Base-by-base conservation (phyloP, 1,284 basidiomycete genomes). In the Ceratobasidium papillatum region DNA sequence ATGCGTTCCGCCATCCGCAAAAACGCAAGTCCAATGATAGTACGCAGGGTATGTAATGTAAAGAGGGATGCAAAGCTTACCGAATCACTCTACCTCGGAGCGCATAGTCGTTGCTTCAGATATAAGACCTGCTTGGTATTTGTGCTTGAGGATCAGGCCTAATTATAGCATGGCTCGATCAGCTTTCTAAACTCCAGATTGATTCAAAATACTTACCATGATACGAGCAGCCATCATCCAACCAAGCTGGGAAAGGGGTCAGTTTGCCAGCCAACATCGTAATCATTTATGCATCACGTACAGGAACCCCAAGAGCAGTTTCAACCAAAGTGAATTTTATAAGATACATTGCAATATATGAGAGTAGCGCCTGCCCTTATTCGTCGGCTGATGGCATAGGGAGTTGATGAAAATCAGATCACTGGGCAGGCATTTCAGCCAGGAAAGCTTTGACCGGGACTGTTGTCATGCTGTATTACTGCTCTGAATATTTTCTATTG, bases 171-270 rank as follows among this genome's bases (percentile, higher is more conserved):
- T 38, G 54, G 19, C 17, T 74, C 58, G 41, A 36, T 17, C 82
- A 79, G 71, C 84, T 85, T 84, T 54, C 89, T 86, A 34, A 87
- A 83, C 4, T 89, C 87, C n/a, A 27, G 43, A 1, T 49, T 87
- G 87, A 77, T 87, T 85, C 38, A 90, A 80, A 80, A 91, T 90
- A 14, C 90, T 86, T 7, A 88, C 85, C 32, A 93, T 84, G 5
- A 91, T 88, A 34, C 89, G 84, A 0, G 89, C 90, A 54, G 86
- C 86, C 74, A 86, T 84, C 79, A 90, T 91, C 89, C 90, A 92
- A 76, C 86, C 87, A 77, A 90, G 90, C 90, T 92, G 69, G 38
- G 22, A 36, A 63, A 65, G 36, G 1, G 27, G 38, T 34, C 19
- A 52, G 27, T 14, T 49, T 27, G 34, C 12, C 11, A 8, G 51